Conservation (phyloP, 164 flowering plant species). For the Tetracentron sinense region DNA sequence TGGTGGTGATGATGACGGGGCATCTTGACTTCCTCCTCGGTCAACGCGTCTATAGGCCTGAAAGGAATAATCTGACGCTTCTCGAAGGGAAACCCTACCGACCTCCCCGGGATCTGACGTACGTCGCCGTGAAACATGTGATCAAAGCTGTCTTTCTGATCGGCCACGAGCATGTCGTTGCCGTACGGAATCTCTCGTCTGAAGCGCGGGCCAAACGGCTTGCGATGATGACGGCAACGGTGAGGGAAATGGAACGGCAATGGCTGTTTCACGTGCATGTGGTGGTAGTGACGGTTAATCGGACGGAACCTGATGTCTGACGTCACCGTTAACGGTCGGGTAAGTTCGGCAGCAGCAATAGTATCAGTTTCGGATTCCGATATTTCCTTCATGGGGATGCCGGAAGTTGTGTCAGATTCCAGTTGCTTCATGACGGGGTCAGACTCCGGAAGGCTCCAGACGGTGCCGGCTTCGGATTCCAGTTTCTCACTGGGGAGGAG, state of each 20-base stretch:
- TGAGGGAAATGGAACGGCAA: conserved; percentile 24
- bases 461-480: conserved; percentile 15
- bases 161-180: conserved; percentile 37
- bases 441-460: background rate
- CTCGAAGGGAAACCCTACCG: conserved; percentile 8
- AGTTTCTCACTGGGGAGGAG: conserved; percentile 24
- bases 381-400: too few relatives aligned
- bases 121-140: conserved; percentile 3
- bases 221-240: conserved; percentile 24
- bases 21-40: background rate
- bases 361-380: background rate
- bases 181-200: conserved; percentile 24
- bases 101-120: conserved; percentile 19
- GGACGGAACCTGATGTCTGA: conserved; percentile 33
- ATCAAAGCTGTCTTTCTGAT: conserved; percentile 4
- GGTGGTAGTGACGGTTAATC: conserved; percentile 32
- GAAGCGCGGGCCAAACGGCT: background rate
- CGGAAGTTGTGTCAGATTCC: background rate
- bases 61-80: conserved; percentile 1
- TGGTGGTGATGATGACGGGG: too few relatives aligned
- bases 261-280: conserved; percentile 8
- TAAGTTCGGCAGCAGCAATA: background rate
- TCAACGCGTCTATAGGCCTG: conserved; percentile 4
- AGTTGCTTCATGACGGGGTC: background rate
- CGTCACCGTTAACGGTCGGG: conserved; percentile 23